Evolutionary conservation across 2,329 filamentous ascomycete species (phyloP).

Genomic region (Exophiala phaeomuriformis): DNA sequence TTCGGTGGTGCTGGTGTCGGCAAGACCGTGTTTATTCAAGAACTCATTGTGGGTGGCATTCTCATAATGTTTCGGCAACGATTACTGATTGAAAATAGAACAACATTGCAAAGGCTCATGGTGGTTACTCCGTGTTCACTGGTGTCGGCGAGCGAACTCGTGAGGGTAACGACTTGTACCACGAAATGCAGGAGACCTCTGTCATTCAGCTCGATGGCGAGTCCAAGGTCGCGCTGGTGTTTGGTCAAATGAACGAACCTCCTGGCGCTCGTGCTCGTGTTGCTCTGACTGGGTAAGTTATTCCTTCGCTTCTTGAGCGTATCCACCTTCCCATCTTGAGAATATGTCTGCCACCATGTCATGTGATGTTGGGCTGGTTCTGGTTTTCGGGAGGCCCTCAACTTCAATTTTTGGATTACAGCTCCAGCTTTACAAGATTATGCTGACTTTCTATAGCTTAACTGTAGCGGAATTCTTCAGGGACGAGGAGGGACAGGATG

Average conservation of each 20-base stretch:
- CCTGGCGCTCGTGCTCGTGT: constrained; percentile 99
- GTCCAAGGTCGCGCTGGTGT: constrained; percentile 98
- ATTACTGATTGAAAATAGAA: constrained; percentile 49
- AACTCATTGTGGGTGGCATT: constrained; percentile 65
- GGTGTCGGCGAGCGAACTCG: constrained; percentile 99
- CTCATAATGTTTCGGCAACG: constrained; percentile 1
- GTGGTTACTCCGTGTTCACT: constrained; percentile 99
- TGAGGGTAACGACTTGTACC: constrained; percentile 99
- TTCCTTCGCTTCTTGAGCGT: constrained; percentile 37
- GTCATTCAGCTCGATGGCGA: constrained; percentile 99
- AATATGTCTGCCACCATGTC: not conserved
- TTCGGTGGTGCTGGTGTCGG: constrained; percentile 99
- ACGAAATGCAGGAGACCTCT: constrained; percentile 99
- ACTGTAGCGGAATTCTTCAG: constrained; percentile 80
- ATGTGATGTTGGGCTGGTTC: no score
- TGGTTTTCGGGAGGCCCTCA: no score
- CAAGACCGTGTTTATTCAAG: constrained; percentile 99
- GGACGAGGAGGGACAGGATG: constrained; percentile 77
- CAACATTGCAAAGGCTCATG: constrained; percentile 99
- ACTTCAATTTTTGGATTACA: not conserved
- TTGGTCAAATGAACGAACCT: constrained; percentile 99
- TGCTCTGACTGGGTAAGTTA: constrained; percentile 61
- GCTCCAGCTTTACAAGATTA: not conserved
- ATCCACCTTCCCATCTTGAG: constrained; percentile 36
- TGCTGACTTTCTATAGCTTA: constrained; percentile 10